A percentile compares a stretch with the other conserved stretches of the same genome.
Evolutionary conservation across 352 stramenopile species (phyloP).

Genomic region (Phytophthora podocarpi): DNA sequence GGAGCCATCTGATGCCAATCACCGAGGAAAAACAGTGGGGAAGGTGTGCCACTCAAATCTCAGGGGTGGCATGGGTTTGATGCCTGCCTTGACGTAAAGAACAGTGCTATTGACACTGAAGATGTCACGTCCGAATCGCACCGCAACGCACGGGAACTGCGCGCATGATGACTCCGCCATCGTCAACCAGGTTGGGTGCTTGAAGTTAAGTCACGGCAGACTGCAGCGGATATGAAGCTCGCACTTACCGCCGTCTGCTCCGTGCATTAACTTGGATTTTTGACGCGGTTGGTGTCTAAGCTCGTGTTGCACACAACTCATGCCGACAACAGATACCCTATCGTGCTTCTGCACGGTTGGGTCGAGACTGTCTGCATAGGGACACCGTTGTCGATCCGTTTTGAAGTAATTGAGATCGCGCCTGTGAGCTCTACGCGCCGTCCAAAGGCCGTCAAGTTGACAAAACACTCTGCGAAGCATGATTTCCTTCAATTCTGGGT

Average conservation of each 20-base stretch:
- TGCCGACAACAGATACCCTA: not conserved
- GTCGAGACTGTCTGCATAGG: not conserved
- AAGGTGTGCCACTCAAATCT: constrained; percentile 9
- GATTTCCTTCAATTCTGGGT: not conserved
- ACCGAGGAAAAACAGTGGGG: not conserved
- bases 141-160: not conserved
- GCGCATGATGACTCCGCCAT: constrained; percentile 6
- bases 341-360: not conserved
- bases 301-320: too few species aligned
- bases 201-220: constrained; percentile 8
- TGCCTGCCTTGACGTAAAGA: not conserved
- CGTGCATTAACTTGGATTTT: not conserved
- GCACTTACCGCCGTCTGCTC: not conserved
- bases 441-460: constrained; percentile 52
- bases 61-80: constrained; percentile 1
- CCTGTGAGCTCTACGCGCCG: constrained; percentile 55
- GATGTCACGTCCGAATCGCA: constrained; percentile 9
- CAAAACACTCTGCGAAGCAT: constrained; percentile 30
- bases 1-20: constrained; percentile 27
- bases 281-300: not conserved
- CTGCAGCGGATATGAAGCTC: constrained; percentile 3
- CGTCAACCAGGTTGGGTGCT: constrained; percentile 7
- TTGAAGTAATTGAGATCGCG: constrained; percentile 16
- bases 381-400: not conserved
- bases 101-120: not conserved